A percentile compares a stretch with the other conserved stretches of the same genome.
Evolutionary conservation across 495 filamentous ascomycete species (phyloP).

Genomic region (Lasiosphaeria ovina): DNA sequence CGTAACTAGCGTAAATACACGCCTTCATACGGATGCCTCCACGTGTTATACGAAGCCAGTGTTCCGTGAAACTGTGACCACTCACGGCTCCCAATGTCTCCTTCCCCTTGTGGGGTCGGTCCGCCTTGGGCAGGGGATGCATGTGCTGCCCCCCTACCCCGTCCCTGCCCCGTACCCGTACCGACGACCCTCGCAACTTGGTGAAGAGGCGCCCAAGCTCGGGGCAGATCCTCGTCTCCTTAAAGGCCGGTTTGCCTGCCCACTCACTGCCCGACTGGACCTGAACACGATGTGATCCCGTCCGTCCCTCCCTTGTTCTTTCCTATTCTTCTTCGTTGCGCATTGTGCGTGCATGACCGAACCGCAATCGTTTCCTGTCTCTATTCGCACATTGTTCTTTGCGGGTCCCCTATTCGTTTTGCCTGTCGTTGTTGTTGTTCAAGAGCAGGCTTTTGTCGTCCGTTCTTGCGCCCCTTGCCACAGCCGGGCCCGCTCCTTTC

Average conservation of each 20-base stretch:
- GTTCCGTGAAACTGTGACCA: not conserved
- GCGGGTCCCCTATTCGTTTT: not conserved
- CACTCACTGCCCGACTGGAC: not conserved
- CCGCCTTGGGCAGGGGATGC: too few species aligned
- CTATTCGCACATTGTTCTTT: not conserved
- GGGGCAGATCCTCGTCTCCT: not conserved
- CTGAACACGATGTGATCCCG: not conserved
- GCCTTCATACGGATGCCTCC: too few species aligned
- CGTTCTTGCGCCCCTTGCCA: not conserved
- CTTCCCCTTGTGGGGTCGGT: not conserved
- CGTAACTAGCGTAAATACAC: too few species aligned
- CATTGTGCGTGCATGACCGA: not conserved
- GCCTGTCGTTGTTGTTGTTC: not conserved
- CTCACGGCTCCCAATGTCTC: not conserved
- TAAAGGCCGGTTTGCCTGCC: not conserved
- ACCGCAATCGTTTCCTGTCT: not conserved
- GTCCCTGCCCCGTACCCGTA: not conserved
- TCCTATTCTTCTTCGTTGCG: slow-evolving; percentile 7
- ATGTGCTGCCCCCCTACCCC: too few species aligned
- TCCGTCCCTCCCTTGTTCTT: not conserved
- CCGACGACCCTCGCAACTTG: not conserved
- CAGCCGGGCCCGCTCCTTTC: too few species aligned
- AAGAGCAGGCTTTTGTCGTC: not conserved
- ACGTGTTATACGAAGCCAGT: too few species aligned
- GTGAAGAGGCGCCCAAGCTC: not conserved